Evolutionary conservation across 1,284 basidiomycete species (phyloP), one percentile per base, ranked within the genome.

Genomic region (Trichosporon sp.): DNA sequence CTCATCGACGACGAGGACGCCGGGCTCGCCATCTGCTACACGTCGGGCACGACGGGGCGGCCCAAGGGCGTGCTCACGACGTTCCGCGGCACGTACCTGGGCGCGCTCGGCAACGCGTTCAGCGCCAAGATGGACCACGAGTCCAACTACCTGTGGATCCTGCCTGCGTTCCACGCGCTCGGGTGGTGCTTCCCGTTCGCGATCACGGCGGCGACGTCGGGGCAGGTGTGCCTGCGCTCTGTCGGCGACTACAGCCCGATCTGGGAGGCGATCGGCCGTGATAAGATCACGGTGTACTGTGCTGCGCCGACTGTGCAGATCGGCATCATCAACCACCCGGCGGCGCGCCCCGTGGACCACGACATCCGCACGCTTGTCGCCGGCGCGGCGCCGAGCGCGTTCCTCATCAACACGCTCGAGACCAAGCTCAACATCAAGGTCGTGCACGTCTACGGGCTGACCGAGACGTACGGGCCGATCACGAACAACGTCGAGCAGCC

Each of bases 391-490:
- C 71, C 71, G 12, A 60, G 47, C 5, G 68, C 71, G 9, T 66
- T 64, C 68, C 71, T 72, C 53, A 72, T 72, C 71, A 66, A 35
- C 64, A 68, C 68, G 29, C 71, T 72, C 53, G 71, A 72, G 64
- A 70, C 65, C 58, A 69, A 72, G 70, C 66, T 72, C 68, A 64
- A 70, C 71, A 70, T 72, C 62, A 42, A 65, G 15, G 71, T 72
- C 62, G 42, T 72, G 13, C 71, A 72, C 68, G 71, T 72, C 83
- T 93, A 62, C 91, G 94, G 91, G 91, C 62, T 72, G 25, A 74
- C 73, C 25, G 73, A 74, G 66, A 72, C 71, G 12, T 70, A 69
- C 64, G 71, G 70, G 47, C 73, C 73, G 6, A 64, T 71, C 44
- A 72, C 68, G 31, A 69, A 47, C 64, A 69, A 66, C 44, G 32